phyloP scores from a whole-genome alignment of 1,284 basidiomycete genomes.

The Tausonia pullulans region DNA sequence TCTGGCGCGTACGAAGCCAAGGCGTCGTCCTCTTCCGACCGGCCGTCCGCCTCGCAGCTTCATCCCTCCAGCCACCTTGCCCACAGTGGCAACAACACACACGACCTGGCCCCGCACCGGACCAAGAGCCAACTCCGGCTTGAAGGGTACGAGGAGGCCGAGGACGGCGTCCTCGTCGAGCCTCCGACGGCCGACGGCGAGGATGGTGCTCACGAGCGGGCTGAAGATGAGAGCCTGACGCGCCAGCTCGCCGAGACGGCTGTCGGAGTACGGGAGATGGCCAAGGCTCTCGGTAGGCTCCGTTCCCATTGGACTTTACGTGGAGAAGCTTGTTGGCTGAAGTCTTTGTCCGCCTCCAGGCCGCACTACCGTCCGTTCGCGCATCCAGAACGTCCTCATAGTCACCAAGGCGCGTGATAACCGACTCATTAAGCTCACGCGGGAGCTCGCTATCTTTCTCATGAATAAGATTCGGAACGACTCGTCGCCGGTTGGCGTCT shows the following conservation, averaged over 20 bases:
- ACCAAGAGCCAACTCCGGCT: conserved; percentile 14
- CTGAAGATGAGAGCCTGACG: conserved; percentile 55
- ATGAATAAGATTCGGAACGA: conserved; percentile 51
- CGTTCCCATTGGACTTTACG: conserved; percentile 16
- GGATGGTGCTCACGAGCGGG: conserved; percentile 31
- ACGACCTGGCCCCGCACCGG: not conserved
- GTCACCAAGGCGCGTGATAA: conserved; percentile 98
- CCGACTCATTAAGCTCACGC: conserved; percentile 84
- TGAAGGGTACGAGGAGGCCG: conserved; percentile 18
- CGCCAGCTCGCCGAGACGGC: conserved; percentile 93
- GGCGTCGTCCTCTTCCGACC: not conserved
- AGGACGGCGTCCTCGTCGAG: conserved; percentile 15
- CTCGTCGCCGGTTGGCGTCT: too few relatives aligned
- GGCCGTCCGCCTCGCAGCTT: not conserved
- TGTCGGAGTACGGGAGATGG: conserved; percentile 94
- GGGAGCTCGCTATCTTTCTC: conserved; percentile 86
- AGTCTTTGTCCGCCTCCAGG: conserved; percentile 41
- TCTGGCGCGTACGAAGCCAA: not conserved
- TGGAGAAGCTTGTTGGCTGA: conserved; percentile 14
- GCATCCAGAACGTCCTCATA: conserved; percentile 86
- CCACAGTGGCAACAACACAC: conserved; percentile 12
- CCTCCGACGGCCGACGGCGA: not conserved
- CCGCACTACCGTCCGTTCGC: conserved; percentile 78
- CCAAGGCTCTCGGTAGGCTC: conserved; percentile 83
- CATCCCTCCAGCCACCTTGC: not conserved